These are phyloP conservation scores for Solanum medicagineum DNA, from an alignment of 257 asterid genomes.

Conservation along the genomic window DNA sequence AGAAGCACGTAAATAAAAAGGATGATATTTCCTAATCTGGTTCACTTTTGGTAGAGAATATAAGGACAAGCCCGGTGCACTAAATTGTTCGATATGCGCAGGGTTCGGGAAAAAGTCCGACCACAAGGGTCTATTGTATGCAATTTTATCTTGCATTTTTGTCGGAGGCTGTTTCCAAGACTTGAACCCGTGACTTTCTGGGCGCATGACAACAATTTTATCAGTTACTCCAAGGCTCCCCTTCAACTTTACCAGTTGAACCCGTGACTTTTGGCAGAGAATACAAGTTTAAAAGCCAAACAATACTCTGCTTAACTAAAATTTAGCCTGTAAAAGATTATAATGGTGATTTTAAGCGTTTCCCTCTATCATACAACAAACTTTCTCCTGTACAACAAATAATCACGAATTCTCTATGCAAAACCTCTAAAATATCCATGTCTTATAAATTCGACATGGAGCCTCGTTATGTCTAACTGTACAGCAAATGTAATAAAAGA, in stretches of 20 bases:
- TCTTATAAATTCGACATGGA: neutral
- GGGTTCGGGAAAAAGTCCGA: accelerated
- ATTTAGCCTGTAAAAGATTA: neutral
- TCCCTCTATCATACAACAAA: neutral
- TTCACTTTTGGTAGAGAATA: neutral
- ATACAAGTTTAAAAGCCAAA: neutral
- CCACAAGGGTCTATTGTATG: too few species aligned
- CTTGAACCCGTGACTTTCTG: too few species aligned
- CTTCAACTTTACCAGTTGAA: too few species aligned
- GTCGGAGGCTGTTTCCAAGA: too few species aligned
- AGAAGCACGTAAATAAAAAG: neutral
- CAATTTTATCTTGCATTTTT: too few species aligned
- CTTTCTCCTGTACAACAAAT: neutral
- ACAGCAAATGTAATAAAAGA: neutral
- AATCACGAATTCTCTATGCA: neutral
- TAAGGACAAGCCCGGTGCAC: too few species aligned
- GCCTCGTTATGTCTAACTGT: neutral
- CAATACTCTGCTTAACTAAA: neutral
- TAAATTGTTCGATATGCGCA: too few species aligned
- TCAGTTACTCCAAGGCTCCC: too few species aligned
- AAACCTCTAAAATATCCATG: neutral
- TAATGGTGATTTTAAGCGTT: neutral
- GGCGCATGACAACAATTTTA: too few species aligned
- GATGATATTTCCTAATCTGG: neutral
- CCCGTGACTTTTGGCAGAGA: neutral